Base-by-base conservation (phyloP, 1,139 yeast genomes). In the Lodderomyces orthopsilosis region DNA sequence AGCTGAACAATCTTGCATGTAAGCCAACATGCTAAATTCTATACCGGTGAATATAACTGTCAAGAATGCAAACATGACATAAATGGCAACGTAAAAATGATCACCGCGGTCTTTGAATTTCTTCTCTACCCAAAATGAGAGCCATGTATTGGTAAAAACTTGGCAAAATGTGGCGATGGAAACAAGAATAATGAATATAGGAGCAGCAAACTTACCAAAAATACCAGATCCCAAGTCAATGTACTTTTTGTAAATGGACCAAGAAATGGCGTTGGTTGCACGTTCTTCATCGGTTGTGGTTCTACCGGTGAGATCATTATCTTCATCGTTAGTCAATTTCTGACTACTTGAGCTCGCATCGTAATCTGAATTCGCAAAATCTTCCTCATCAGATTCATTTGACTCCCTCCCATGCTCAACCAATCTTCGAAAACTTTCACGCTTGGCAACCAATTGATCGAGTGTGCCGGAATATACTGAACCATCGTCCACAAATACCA, bases 11-110 rank as follows among this genome's bases (percentile, higher is more conserved):
- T 79, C 75, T 52, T 77, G 74, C 62, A 81, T 66, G 51, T 70
- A 78, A 37, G 83, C 79, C 53, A 83, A 63, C 52, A 78, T 59
- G 33, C 78, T 69, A 51, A 81, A 81, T 56, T 79, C 81, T 45
- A 70, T 51, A 23, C 70, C 70, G 38, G 80, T 69, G 51, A 77
- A 71, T 2, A 79, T 39, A 27, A 79, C 75, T 26, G 81, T 70
- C 44, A 65, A 56, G 35, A 68, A 50, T 2, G 72, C 63, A 51
- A 68, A 62, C 47, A 57, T 47, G 21, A 66, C 68, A 49, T 68
- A 68, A 15, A 65, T 45, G 0, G 61, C 65, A 48, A 68, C 63
- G 51, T 68, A 68, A 41, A 63, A 61, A 22, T 56, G 44, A 47
- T 61, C 66, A 14, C 52, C 28, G 26, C 40, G 56, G n/a, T 48